phyloP scores from a whole-genome alignment of 2,329 filamentous ascomycete genomes.

The Penicillium sp. region DNA sequence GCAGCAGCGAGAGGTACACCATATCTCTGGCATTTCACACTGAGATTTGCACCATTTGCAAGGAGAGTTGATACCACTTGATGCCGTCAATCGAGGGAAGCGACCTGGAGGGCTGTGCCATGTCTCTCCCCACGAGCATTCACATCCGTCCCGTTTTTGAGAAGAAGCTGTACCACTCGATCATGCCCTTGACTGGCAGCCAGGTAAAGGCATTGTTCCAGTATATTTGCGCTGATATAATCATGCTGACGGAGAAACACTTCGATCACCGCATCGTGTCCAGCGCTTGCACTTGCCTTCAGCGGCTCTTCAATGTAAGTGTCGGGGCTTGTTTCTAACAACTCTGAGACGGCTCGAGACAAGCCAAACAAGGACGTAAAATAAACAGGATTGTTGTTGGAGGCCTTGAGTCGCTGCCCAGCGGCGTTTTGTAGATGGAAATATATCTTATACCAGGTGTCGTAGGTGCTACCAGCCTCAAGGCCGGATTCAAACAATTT shows the following conservation, averaged over 20 bases:
- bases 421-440: background rate
- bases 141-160: background rate
- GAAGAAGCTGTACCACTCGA: background rate
- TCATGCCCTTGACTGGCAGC: constrained; percentile 1
- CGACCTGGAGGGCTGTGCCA: constrained; percentile 1
- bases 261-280: background rate
- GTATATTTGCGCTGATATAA: background rate
- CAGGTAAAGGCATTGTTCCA: background rate
- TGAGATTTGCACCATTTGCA: background rate
- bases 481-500: background rate
- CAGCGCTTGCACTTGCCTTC: background rate
- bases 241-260: background rate
- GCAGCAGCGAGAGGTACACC: constrained; percentile 1
- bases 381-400: background rate
- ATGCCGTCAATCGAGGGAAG: background rate
- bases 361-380: constrained; percentile 1
- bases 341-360: background rate
- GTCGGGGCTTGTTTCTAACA: background rate
- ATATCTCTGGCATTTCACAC: background rate
- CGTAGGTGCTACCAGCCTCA: background rate
- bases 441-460: background rate
- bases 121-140: background rate
- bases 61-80: background rate
- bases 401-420: background rate
- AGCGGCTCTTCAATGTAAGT: background rate